Base-by-base conservation (phyloP, 1,284 basidiomycete species). In the Fistulina hepatica region DNA sequence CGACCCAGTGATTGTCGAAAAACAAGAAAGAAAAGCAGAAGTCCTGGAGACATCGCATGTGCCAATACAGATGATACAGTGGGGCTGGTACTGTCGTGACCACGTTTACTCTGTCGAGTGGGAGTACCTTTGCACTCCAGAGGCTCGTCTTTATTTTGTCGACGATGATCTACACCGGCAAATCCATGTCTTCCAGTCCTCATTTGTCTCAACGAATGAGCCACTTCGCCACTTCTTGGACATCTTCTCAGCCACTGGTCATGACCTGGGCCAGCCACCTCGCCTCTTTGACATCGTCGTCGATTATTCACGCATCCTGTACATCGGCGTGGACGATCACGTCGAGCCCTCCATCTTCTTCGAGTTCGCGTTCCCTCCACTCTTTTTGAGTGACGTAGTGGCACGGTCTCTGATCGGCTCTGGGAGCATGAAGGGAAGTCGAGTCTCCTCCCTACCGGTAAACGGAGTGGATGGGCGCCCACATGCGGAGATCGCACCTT, bases 31-130 rank as follows among this genome's bases (percentile, higher is more conserved):
- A n/a, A 9, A n/a, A 25, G n/a, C 24, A 25, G 24, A 25, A 9
- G 9, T 25, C n/a, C 24, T 25, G 24, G 9, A 25, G 24, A 9
- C 9, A 5, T 3, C 11, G 10, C 28, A 15, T 9, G 10, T 31
- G 5, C 4, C 9, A 13, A 16, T 31, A 9, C 15, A 19, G 4
- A 50, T 56, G 3, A 48, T 80, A 19, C 66, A 68, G 42, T 68
- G 76, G 45, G 72, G 74, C 8, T 73, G 71, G 69, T 57, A 64
- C 41, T 75, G 70, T 43, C 61, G 41, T 9, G 46, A 47, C 13
- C 32, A 24, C 8, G 60, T 65, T 1, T 71, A 72, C 44, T 79
- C 75, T 5, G 54, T 70, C 34, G 75, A 79, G 53, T 71, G 67
- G 61, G 71, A 76, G 52, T 25, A 32, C 58, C 10, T 8, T 31